Percentiles rank a stretch among this genome's conserved stretches.
These are phyloP conservation scores for Russula ochroleuca DNA, from an alignment of 768 basidiomycete genomes.

Conservation along the genomic window DNA sequence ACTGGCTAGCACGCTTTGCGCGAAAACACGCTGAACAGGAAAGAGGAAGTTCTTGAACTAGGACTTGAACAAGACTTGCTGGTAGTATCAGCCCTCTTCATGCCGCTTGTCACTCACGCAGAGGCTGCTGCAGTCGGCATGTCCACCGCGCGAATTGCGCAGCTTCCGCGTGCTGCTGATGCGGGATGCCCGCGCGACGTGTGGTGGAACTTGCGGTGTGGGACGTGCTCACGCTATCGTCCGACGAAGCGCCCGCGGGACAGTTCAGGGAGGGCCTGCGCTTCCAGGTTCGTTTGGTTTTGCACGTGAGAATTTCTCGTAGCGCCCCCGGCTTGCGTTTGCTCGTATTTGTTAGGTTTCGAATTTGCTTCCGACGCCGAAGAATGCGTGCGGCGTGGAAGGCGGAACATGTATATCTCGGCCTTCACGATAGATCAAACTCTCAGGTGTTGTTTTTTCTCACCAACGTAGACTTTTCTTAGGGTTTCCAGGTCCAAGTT, in stretches of 20 bases:
- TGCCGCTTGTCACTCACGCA: not conserved
- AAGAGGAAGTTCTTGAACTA: conserved; percentile 45
- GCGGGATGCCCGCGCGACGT: conserved; percentile 19
- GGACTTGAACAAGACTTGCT: conserved; percentile 72
- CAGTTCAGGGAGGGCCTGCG: conserved; percentile 24
- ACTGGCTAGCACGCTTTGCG: conserved; percentile 58
- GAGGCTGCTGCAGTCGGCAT: conserved; percentile 7
- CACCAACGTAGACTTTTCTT: too few species aligned
- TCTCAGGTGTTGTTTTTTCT: not conserved
- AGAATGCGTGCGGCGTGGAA: conserved; percentile 48
- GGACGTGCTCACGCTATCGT: conserved; percentile 23
- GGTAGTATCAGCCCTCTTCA: conserved; percentile 39
- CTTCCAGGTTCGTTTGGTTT: conserved; percentile 20
- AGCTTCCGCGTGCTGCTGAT: conserved; percentile 23
- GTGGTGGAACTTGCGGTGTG: conserved; percentile 24
- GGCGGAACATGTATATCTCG: conserved; percentile 62
- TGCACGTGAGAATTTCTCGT: not conserved
- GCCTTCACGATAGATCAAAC: conserved; percentile 57
- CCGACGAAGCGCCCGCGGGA: conserved; percentile 18
- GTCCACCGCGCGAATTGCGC: conserved; percentile 28
- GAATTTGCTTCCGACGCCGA: conserved; percentile 66
- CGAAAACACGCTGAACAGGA: conserved; percentile 46
- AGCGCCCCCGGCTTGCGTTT: too few species aligned
- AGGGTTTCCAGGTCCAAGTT: too few species aligned
- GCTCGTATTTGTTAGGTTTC: conserved; percentile 42